Evolutionary conservation across 805 yeast species (phyloP), one percentile per base, ranked within the genome.

Genomic region (Pichia eremophila): DNA sequence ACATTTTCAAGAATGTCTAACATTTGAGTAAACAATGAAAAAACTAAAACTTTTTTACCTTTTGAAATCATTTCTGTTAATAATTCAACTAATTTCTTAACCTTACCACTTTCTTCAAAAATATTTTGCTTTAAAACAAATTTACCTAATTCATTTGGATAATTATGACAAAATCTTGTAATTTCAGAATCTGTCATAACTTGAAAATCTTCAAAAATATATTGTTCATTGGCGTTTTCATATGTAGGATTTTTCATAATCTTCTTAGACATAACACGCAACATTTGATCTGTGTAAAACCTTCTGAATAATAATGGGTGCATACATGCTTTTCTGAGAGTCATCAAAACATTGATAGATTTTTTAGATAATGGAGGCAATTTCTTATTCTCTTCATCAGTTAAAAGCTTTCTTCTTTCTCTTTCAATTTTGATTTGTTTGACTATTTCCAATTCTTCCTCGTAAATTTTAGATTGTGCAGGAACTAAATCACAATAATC

Each of bases 101-200:
- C 75, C 62, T 93, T 93, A 14, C 97, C 98, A 51, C 95, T 80
- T 28, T 77, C 74, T 40, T 73, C 56, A 66, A 73, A 70, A 37
- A 72, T 74, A 8, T 75, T 72, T 39, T 77, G 73, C 12, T 75
- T 70, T 43, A 91, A 63, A 45, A 68, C 66, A 63, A 66, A 83
- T 41, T 68, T 62, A 11, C 76, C 68, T 36, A 87, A 64, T 1
- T 90, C 77, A n/a, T 63, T 67, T 31, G 90, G 85, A 64, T 85
- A 91, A 53, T 77, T 78, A 40, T 69, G 69, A 62, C 97, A 88
- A 46, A 93, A 68, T 17, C 71, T 69, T 59, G 89, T 81, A 45
- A 93, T 71, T 66, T 93, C 99, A 62, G 77, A 85, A 69, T 93
- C 99, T 9, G 86, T 76, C 97, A 93, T 88, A 14, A 85, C 87